A percentile compares a stretch with the other conserved stretches of the same genome.
Evolutionary conservation across 768 basidiomycete species (phyloP).

Genomic region (Neoboletus subvelutipes): DNA sequence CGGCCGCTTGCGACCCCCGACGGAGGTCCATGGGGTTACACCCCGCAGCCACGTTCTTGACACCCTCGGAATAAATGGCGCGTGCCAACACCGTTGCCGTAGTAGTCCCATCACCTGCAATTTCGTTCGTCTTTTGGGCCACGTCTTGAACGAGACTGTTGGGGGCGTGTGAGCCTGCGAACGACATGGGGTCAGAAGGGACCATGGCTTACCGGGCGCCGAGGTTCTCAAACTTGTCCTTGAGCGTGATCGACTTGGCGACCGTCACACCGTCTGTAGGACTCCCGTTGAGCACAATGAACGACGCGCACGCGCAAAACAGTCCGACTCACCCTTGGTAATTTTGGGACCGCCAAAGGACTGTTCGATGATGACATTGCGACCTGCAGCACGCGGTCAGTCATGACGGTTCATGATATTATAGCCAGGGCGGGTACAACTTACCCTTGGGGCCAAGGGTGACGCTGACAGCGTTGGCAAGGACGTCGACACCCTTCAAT

Average conservation of each 20-base stretch:
- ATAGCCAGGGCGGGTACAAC: conserved; percentile 2
- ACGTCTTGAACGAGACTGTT: conserved; percentile 90
- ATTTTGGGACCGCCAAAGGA: conserved; percentile 89
- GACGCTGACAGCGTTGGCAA: conserved; percentile 95
- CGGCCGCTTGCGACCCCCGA: conserved; percentile 95
- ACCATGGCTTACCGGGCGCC: conserved; percentile 79
- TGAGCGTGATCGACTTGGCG: conserved; percentile 88
- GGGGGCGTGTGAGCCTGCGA: conserved; percentile 3
- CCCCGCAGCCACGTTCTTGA: conserved; percentile 98
- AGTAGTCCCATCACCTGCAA: conserved; percentile 97
- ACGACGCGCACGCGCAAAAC: not conserved
- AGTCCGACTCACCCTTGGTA: conserved; percentile 72
- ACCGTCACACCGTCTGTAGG: conserved; percentile 93
- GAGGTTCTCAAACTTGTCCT: conserved; percentile 99
- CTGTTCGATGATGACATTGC: conserved; percentile 99
- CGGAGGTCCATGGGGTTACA: conserved; percentile 99
- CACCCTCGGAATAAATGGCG: conserved; percentile 97
- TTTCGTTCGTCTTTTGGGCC: conserved; percentile 94
- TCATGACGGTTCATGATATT: not conserved
- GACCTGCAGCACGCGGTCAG: conserved; percentile 47
- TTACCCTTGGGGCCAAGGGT: conserved; percentile 95
- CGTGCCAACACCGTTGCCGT: conserved; percentile 96
- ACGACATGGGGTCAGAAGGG: not conserved
- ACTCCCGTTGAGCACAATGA: conserved; percentile 2
- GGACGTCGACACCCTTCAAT: conserved; percentile 92